A percentile compares a stretch with the other conserved stretches of the same genome.
Conservation (phyloP, 805 yeast genomes). For the Cyberlindnera mrakii region DNA sequence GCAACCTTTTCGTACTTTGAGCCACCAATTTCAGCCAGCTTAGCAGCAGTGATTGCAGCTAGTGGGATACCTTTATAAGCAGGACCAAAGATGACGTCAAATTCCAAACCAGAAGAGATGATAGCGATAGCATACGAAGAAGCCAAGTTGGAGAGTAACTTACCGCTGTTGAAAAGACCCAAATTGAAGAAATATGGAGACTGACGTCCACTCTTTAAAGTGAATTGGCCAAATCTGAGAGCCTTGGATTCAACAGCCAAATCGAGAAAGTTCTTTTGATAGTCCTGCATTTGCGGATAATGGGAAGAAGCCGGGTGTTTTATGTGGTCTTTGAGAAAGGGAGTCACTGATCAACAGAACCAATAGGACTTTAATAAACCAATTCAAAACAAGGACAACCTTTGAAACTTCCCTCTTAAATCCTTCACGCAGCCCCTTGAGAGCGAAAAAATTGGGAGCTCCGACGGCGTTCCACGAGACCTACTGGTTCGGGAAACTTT, state of each 20-base stretch:
- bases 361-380: no score
- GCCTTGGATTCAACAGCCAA: conserved; percentile 80
- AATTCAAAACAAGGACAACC: no score
- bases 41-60: conserved; percentile 88
- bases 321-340: no score
- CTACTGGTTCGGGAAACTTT: no score
- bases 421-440: no score
- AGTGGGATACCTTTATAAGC: conserved; percentile 97
- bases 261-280: conserved; percentile 67
- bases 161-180: conserved; percentile 85
- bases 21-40: conserved; percentile 87
- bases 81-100: conserved; percentile 92
- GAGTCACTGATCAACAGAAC: no score
- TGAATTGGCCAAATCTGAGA: conserved; percentile 80
- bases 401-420: no score
- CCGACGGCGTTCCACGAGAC: no score
- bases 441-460: no score
- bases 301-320: no score
- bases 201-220: conserved; percentile 83
- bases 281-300: conserved; percentile 28
- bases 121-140: conserved; percentile 87
- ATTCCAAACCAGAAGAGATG: conserved; percentile 71
- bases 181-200: conserved; percentile 97
- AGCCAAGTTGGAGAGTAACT: conserved; percentile 72
- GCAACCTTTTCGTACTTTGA: conserved; percentile 65